These are phyloP conservation scores for Geotrichum restrictum DNA, from an alignment of 1,139 yeast species.

Conservation along the genomic window DNA sequence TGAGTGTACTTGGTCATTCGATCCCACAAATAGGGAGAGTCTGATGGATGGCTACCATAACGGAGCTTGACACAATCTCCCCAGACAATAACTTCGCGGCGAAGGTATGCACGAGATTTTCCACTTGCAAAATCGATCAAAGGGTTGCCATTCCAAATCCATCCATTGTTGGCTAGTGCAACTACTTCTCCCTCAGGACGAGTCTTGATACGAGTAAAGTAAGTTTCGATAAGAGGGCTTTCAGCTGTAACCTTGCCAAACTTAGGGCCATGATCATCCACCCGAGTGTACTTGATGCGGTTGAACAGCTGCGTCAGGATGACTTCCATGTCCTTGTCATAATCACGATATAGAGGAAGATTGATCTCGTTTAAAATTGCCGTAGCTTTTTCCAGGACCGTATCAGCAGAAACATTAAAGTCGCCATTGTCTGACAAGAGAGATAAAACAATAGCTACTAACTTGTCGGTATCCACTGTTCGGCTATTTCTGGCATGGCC, in stretches of 20 bases:
- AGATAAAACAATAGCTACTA: conserved; percentile 47
- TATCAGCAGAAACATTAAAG: conserved; percentile 25
- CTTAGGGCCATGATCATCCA: conserved; percentile 77
- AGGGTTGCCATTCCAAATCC: conserved; percentile 98
- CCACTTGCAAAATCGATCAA: conserved; percentile 86
- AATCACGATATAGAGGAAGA: conserved; percentile 63
- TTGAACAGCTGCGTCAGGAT: conserved; percentile 67
- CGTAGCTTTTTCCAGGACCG: conserved; percentile 45
- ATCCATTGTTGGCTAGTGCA: conserved; percentile 90
- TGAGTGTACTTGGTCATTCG: conserved; percentile 78
- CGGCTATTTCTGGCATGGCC: conserved; percentile 53
- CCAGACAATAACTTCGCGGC: conserved; percentile 95
- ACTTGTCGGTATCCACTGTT: conserved; percentile 47
- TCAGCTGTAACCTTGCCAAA: conserved; percentile 56
- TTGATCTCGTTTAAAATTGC: conserved; percentile 73
- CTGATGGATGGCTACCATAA: conserved; percentile 71
- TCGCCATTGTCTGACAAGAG: conserved; percentile 39
- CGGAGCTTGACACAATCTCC: conserved; percentile 94
- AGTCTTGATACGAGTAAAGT: conserved; percentile 67
- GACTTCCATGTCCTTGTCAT: conserved; percentile 64
- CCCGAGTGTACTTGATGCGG: conserved; percentile 68
- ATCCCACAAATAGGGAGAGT: conserved; percentile 86
- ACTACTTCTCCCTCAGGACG: conserved; percentile 47
- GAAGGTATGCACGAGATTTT: conserved; percentile 71
- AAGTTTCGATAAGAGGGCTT: conserved; percentile 73